Evolutionary conservation across 192 early-diverging fungal species (phyloP).

Genomic region (Kappamyces sp.): DNA sequence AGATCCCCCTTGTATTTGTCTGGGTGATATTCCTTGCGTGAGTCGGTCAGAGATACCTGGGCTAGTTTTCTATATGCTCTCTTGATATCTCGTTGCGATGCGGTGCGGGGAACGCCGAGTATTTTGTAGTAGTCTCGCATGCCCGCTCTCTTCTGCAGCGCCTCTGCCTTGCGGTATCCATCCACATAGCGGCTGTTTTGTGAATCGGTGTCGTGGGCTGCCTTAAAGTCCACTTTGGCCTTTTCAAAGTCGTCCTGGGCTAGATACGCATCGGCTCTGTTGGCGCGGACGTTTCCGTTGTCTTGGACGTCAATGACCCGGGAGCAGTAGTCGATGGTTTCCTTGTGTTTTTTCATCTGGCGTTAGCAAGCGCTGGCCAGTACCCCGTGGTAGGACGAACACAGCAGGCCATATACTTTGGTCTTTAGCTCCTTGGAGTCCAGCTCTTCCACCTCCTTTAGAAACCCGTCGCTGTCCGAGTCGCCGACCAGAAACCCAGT

Average conservation of each 20-base stretch:
- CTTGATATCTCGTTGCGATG: slow-evolving; percentile 74
- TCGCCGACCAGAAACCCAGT: slow-evolving; percentile 44
- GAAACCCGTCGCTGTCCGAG: slow-evolving; percentile 31
- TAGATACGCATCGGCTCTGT: slow-evolving; percentile 64
- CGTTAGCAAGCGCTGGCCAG: slow-evolving; percentile 13
- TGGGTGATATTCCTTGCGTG: slow-evolving; percentile 72
- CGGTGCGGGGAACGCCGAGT: slow-evolving; percentile 69
- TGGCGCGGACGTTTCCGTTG: slow-evolving; percentile 65
- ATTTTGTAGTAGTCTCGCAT: slow-evolving; percentile 95
- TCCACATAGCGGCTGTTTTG: slow-evolving; percentile 59
- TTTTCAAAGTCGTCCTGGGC: slow-evolving; percentile 68
- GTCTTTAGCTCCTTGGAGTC: slow-evolving; percentile 19
- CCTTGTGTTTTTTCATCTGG: slow-evolving; percentile 48
- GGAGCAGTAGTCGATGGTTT: slow-evolving; percentile 61
- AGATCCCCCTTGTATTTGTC: slow-evolving; percentile 66
- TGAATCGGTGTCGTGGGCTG: slow-evolving; percentile 59
- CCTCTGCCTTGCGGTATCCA: slow-evolving; percentile 55
- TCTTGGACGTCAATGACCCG: slow-evolving; percentile 60
- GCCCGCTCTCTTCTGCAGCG: slow-evolving; percentile 47
- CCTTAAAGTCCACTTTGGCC: slow-evolving; percentile 66
- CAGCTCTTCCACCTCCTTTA: slow-evolving; percentile 36
- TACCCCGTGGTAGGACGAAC: slow-evolving; percentile 54
- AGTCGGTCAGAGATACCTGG: too few species aligned
- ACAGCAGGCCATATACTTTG: slow-evolving; percentile 50
- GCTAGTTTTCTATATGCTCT: slow-evolving; percentile 87